phyloP scores from a whole-genome alignment of 352 stramenopile species.

The Globisporangium heterothallicum region DNA sequence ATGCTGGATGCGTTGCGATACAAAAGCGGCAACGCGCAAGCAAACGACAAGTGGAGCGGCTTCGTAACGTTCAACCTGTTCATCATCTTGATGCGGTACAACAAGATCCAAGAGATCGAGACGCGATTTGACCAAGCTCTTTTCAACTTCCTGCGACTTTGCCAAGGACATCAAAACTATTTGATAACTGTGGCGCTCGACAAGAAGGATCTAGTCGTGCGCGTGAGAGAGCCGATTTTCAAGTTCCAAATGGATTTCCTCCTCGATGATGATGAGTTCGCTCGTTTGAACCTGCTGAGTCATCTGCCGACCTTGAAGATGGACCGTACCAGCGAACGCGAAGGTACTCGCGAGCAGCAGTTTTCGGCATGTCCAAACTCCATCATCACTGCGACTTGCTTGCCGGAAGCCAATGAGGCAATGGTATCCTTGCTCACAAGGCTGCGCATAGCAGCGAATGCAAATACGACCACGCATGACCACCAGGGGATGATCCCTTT shows the following conservation, averaged over 20 bases:
- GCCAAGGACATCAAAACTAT: constrained; percentile 36
- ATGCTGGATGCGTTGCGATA: constrained; percentile 36
- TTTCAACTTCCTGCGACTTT: constrained; percentile 27
- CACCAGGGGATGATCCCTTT: constrained; percentile 28
- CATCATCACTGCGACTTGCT: constrained; percentile 34
- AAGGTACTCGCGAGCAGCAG: constrained; percentile 17
- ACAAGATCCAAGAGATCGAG: constrained; percentile 47
- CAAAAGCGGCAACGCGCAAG: constrained; percentile 15
- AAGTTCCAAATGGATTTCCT: constrained; percentile 56
- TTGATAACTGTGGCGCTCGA: constrained; percentile 37
- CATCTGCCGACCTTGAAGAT: constrained; percentile 11
- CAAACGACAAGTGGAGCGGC: constrained; percentile 13
- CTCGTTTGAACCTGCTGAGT: constrained; percentile 20
- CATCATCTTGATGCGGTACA: constrained; percentile 32
- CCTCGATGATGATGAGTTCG: constrained; percentile 45
- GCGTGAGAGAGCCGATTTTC: constrained; percentile 42
- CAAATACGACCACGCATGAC: constrained; percentile 9
- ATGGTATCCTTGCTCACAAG: constrained; percentile 27
- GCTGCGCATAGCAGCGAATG: constrained; percentile 10
- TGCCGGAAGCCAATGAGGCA: constrained; percentile 28
- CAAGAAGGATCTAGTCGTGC: constrained; percentile 27
- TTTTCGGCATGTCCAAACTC: constrained; percentile 21
- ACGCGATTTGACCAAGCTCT: constrained; percentile 41
- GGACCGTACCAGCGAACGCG: not conserved
- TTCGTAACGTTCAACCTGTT: constrained; percentile 42